Evolutionary conservation across 164 flowering plant species (phyloP), one percentile per base, ranked within the genome.

Genomic region (Chimonanthus salicifolius): DNA sequence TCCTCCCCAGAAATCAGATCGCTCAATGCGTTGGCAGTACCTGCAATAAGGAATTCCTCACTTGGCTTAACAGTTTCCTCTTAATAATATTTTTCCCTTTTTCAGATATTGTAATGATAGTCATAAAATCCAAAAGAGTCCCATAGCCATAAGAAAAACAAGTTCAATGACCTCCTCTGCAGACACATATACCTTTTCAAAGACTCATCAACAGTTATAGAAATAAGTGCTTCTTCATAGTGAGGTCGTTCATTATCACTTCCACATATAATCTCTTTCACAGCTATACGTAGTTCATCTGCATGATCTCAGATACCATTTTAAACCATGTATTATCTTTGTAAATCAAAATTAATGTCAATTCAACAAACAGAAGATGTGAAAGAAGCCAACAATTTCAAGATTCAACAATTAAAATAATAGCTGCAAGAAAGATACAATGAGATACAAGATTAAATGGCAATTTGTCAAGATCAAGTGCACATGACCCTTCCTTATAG

Each of bases 1-100:
- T 68, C 98, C 97, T 72, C 98, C 98, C 98, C 98, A 94, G 74
- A 94, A 94, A 78, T 94, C 88, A 70, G 93, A 75, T 49, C 85
- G 76, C 70, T 74, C 82, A 78, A 94, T 90, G 44, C 98, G 92
- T 75, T 89, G 91, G 84, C 98, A 94, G 82, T 94, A 94, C 72
- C 97, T 94, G 49, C 58, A 79, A 47, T 8, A 75, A 72, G 71
- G 54, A 70, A 68, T 43, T 21, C 44, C 2, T 33, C 33, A 1
- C 33, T 33, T 33, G 33, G 33, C 33, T 33, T 33, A 33, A 33
- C 33, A 33, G 33, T 33, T 33, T 33, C 33, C 33, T 33, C 33
- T 33, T 33, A 33, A 33, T 33, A 33, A 33, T 33, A 33, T 33
- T 33, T 33, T 33, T 33, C 49, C 18, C 49, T 44, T 50, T 43